A percentile compares a stretch with the other conserved stretches of the same genome.
Conservation (phyloP, 768 basidiomycete genomes). For the Suillus tomentosus region DNA sequence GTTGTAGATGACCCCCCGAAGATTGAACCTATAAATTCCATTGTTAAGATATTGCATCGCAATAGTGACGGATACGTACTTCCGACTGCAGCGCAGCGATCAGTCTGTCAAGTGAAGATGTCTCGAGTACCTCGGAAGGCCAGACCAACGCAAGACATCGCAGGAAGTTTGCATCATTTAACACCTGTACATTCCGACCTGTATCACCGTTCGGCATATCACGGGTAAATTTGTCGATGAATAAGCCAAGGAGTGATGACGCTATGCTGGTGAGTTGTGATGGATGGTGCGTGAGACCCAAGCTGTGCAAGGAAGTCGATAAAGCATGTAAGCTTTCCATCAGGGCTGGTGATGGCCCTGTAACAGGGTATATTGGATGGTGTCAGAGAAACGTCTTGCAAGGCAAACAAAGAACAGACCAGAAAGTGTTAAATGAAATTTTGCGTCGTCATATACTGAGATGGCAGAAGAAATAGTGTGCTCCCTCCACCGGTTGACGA, state of each 20-base stretch:
- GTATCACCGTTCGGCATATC: slow-evolving; percentile 35
- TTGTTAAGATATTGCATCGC: not conserved
- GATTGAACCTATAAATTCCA: slow-evolving; percentile 17
- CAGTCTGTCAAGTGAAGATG: slow-evolving; percentile 28
- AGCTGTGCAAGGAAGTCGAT: slow-evolving; percentile 53
- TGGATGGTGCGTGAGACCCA: slow-evolving; percentile 49
- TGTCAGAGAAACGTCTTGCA: not conserved
- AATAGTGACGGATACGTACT: slow-evolving; percentile 24
- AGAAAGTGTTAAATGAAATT: slow-evolving; percentile 7
- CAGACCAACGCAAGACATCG: slow-evolving; percentile 41
- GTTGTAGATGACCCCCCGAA: slow-evolving; percentile 8
- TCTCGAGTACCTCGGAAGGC: slow-evolving; percentile 17
- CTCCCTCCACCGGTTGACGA: slow-evolving; percentile 57
- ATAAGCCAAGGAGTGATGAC: slow-evolving; percentile 40
- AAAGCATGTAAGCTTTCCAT: slow-evolving; percentile 57
- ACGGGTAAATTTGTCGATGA: slow-evolving; percentile 35
- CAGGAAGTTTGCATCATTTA: slow-evolving; percentile 54
- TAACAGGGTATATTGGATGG: slow-evolving; percentile 22
- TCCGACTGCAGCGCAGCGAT: slow-evolving; percentile 27
- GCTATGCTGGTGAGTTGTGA: slow-evolving; percentile 37
- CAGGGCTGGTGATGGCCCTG: slow-evolving; percentile 54
- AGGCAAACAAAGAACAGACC: slow-evolving; percentile 17
- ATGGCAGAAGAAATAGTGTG: slow-evolving; percentile 36
- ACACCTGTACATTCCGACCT: slow-evolving; percentile 31
- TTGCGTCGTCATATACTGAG: slow-evolving; percentile 21